A percentile compares a stretch with the other conserved stretches of the same genome.
Evolutionary conservation across 768 basidiomycete species (phyloP).

Genomic region (Strobilomyces echinocephalus): DNA sequence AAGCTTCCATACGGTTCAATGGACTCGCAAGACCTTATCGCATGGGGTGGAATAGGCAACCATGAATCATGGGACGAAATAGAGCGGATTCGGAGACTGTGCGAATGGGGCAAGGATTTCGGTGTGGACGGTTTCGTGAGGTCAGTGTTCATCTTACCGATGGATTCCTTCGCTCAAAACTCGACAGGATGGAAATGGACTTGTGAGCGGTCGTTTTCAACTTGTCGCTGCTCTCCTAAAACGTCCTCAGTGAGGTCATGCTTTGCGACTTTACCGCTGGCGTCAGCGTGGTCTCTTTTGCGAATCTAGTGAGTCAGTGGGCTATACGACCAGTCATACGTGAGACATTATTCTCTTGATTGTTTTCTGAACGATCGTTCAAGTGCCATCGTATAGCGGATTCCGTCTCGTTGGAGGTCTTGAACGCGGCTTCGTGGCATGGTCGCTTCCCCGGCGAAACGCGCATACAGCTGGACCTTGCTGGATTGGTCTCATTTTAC

Average conservation of each 20-base stretch:
- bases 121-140: constrained; percentile 45
- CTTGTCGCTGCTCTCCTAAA: too few species aligned
- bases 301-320: constrained; percentile 5
- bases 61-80: constrained; percentile 18
- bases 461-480: constrained; percentile 19
- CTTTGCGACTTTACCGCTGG: constrained; percentile 31
- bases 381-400: background rate
- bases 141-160: constrained; percentile 11
- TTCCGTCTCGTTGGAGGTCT: constrained; percentile 5
- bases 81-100: constrained; percentile 27
- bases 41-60: constrained; percentile 25
- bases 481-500: constrained; percentile 25
- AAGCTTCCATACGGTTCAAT: constrained; percentile 16
- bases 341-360: background rate
- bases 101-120: constrained; percentile 38
- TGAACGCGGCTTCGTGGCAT: constrained; percentile 23
- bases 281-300: constrained; percentile 21
- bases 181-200: constrained; percentile 25
- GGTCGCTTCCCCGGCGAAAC: constrained; percentile 24
- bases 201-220: constrained; percentile 20
- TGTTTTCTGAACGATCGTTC: background rate
- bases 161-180: background rate
- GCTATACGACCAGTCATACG: background rate
- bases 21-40: constrained; percentile 35
- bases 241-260: constrained; percentile 18